Evolutionary conservation across 768 basidiomycete species (phyloP).

Genomic region (Serendipita indica): DNA sequence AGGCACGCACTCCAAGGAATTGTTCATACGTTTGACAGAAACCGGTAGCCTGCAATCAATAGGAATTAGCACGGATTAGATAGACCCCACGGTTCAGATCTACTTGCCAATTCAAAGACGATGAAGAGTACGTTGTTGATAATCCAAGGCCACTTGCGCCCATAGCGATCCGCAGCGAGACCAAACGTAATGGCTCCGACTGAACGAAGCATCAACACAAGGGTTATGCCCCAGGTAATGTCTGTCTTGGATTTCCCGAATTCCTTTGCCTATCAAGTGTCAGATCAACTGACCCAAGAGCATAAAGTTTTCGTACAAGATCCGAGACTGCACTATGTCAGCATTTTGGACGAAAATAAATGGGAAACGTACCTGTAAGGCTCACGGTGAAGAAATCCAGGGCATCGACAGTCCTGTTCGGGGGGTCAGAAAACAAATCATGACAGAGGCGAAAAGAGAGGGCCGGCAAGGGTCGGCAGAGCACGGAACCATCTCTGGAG

Average conservation of each 20-base stretch:
- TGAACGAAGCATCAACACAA: slow-evolving; percentile 85
- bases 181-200: slow-evolving; percentile 23
- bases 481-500: too few species aligned
- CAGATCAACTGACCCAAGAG: too few species aligned
- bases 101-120: slow-evolving; percentile 41
- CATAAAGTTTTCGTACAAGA: too few species aligned
- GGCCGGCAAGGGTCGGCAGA: too few species aligned
- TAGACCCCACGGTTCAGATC: neutral
- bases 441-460: too few species aligned
- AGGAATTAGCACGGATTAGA: neutral
- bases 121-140: slow-evolving; percentile 56
- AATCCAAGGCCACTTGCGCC: slow-evolving; percentile 88
- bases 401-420: slow-evolving; percentile 71
- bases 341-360: too few species aligned
- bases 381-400: slow-evolving; percentile 70
- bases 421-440: too few species aligned
- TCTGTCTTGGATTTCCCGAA: slow-evolving; percentile 3
- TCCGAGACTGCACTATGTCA: too few species aligned
- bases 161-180: slow-evolving; percentile 64
- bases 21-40: slow-evolving; percentile 62
- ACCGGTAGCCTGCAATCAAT: slow-evolving; percentile 34
- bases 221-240: slow-evolving; percentile 39
- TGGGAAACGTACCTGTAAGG: slow-evolving; percentile 18
- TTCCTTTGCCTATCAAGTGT: slow-evolving; percentile 5
- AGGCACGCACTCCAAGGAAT: slow-evolving; percentile 68